Percentiles rank a stretch among this genome's conserved stretches.
Conservation (phyloP, 768 basidiomycete genomes). For the Tricholoma flavovirens region DNA sequence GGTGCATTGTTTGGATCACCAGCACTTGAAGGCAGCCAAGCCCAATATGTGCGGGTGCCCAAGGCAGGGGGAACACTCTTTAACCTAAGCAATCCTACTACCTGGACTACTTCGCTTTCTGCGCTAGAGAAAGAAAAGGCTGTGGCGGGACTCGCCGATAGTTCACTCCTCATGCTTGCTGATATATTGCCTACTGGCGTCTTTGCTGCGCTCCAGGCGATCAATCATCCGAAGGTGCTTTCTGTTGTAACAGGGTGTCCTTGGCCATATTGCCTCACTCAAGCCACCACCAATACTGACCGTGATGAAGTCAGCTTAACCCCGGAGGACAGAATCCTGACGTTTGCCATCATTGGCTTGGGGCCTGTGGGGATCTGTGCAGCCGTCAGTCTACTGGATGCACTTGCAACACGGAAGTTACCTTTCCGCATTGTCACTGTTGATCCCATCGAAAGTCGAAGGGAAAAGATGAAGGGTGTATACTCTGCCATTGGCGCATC, state of each 20-base stretch:
- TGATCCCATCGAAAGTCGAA: slow-evolving; percentile 52
- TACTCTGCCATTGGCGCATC: slow-evolving; percentile 43
- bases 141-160: slow-evolving; percentile 46
- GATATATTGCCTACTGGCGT: slow-evolving; percentile 80
- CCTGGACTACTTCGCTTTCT: slow-evolving; percentile 37
- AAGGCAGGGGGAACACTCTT: slow-evolving; percentile 75
- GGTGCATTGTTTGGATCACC: slow-evolving; percentile 64
- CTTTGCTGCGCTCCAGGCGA: slow-evolving; percentile 66
- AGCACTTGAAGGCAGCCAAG: slow-evolving; percentile 65
- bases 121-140: slow-evolving; percentile 31
- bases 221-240: slow-evolving; percentile 66
- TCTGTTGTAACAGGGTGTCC: slow-evolving; percentile 53
- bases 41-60: slow-evolving; percentile 76
- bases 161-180: slow-evolving; percentile 63
- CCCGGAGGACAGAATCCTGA: slow-evolving; percentile 45
- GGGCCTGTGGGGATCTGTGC: slow-evolving; percentile 79
- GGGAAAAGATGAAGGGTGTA: slow-evolving; percentile 55
- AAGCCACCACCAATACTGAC: slow-evolving; percentile 13
- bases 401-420: slow-evolving; percentile 38
- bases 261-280: slow-evolving; percentile 48
- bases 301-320: slow-evolving; percentile 29
- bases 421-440: slow-evolving; percentile 57
- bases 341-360: slow-evolving; percentile 65
- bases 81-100: slow-evolving; percentile 45
- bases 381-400: slow-evolving; percentile 57